Conservation (phyloP, 2,329 filamentous ascomycete genomes). For the Cadophora gregata region DNA sequence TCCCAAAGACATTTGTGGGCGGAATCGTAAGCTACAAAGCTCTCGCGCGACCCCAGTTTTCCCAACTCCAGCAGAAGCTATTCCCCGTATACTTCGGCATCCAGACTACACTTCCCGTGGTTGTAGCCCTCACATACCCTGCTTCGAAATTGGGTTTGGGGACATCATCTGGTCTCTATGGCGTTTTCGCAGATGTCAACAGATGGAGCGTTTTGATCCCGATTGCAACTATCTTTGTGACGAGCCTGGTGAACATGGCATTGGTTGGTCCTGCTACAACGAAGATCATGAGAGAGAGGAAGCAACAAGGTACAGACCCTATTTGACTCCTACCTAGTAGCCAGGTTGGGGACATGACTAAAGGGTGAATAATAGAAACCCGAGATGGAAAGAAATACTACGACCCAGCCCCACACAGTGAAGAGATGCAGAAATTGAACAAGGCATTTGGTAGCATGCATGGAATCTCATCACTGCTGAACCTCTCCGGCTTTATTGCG, state of each 20-base stretch:
- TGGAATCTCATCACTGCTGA: conserved; percentile 80
- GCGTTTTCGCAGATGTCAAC: conserved; percentile 65
- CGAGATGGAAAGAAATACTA: conserved; percentile 88
- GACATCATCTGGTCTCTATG: conserved; percentile 53
- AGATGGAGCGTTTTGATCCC: conserved; percentile 70
- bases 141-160: conserved; percentile 49
- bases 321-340: no score
- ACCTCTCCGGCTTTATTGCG: conserved; percentile 72
- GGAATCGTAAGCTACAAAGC: conserved; percentile 77
- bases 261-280: conserved; percentile 79
- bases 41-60: conserved; percentile 81
- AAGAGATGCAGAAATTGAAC: conserved; percentile 83
- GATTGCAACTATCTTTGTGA: conserved; percentile 71
- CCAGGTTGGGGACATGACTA: not conserved
- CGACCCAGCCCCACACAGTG: conserved; percentile 78
- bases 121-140: conserved; percentile 82
- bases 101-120: conserved; percentile 75
- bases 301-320: conserved; percentile 70
- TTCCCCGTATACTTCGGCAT: conserved; percentile 91
- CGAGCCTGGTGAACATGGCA: conserved; percentile 72
- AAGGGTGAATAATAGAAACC: conserved; percentile 61
- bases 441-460: conserved; percentile 81
- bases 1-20: conserved; percentile 72
- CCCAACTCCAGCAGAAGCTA: conserved; percentile 76
- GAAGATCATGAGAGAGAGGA: conserved; percentile 75